Evolutionary conservation across 768 basidiomycete genomes (phyloP).

Genomic region (Russula vinacea): DNA sequence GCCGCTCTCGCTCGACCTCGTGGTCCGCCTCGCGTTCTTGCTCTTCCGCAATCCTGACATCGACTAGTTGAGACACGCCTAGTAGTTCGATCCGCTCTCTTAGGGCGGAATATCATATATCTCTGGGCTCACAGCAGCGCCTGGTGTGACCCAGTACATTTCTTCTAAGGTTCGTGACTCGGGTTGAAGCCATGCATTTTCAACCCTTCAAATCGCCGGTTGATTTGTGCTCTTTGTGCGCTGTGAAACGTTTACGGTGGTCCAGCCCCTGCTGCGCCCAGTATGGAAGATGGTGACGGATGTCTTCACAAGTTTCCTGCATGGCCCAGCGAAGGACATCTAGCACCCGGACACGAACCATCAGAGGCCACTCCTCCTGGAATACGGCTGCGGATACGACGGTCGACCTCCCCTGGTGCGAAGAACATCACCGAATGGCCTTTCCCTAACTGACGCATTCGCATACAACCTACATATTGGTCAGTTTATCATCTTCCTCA

Average conservation of each 20-base stretch:
- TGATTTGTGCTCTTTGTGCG: not conserved
- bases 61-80: not conserved
- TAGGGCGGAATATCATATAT: constrained; percentile 3
- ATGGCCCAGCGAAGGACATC: constrained; percentile 28
- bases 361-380: not conserved
- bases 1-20: constrained; percentile 21
- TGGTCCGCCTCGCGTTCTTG: constrained; percentile 27
- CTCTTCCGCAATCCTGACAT: constrained; percentile 23
- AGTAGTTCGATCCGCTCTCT: constrained; percentile 17
- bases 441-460: constrained; percentile 27
- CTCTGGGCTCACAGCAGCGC: not conserved
- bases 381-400: constrained; percentile 12
- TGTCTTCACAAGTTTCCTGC: constrained; percentile 26
- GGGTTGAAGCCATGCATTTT: constrained; percentile 10
- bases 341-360: not conserved
- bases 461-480: constrained; percentile 18
- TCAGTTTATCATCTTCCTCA: not conserved
- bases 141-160: constrained; percentile 11
- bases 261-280: constrained; percentile 24
- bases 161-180: constrained; percentile 23
- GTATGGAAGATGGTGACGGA: constrained; percentile 17
- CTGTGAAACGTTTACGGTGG: constrained; percentile 6
- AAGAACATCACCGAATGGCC: constrained; percentile 28
- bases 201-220: not conserved
- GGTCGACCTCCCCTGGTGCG: constrained; percentile 22